Evolutionary conservation across 1,284 basidiomycete genomes (phyloP), one percentile per base, ranked within the genome.

Genomic region (Microbotryum scabiosae): DNA sequence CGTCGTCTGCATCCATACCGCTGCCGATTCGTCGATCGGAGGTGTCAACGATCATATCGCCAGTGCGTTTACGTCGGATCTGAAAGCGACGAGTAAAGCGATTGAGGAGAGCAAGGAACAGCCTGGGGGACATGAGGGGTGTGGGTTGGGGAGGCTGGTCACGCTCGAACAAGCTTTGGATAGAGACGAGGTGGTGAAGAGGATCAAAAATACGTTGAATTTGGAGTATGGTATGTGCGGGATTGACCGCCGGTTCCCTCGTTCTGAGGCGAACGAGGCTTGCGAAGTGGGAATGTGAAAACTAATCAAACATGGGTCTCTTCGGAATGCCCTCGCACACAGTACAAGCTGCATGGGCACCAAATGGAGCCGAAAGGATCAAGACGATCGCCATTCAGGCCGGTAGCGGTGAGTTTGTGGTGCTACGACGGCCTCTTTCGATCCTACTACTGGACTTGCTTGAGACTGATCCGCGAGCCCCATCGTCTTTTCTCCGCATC

Each of bases 311-410:
- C n/a, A n/a, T n/a, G n/a, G n/a, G n/a, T 36, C 57, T 54, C 18
- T 30, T 9, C 25, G 46, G 16, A n/a, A 21, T 30, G 18, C 10
- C 1, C 8, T 25, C 25, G 18, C 51, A 32, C n/a, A 10, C 50
- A 68, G 67, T 65, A 4, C 67, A 69, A 63, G 65, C 61, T 1
- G 67, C 67, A 0, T 63, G 63, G 59, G 53, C 67, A 0, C 21
- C 56, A 1, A 28, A 43, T 1, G 67, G 67, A 18, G 7, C 54
- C 2, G 23, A 50, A 3, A 25, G 28, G 2, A 63, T 69, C 47
- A 23, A 28, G 41, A 67, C 62, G 1, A 56, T 66, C 36, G 67
- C 61, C 5, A 62, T 69, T 26, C 67, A 65, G 49, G 67, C 67
- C 0, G 67, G 67, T 2, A 61, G 59, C 23, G 67, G 67, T 14